phyloP scores from a whole-genome alignment of 345 rosid genomes.

The Eutrema heterophyllum region DNA sequence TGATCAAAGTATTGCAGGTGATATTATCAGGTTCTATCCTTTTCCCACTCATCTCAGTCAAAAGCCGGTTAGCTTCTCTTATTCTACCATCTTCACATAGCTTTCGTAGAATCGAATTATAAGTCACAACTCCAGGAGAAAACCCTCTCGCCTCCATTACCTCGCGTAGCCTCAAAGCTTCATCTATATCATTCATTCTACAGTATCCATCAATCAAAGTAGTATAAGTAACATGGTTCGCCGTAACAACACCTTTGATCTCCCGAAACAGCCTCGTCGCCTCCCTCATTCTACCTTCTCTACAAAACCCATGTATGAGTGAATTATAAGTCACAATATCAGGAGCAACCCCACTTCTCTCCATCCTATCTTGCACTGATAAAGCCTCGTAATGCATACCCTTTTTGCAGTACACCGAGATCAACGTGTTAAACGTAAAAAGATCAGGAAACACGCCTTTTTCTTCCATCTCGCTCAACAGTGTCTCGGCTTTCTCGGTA shows the following conservation, averaged over 20 bases:
- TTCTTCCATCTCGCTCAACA: constrained; percentile 76
- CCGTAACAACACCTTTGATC: constrained; percentile 48
- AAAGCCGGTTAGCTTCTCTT: constrained; percentile 67
- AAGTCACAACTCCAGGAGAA: constrained; percentile 66
- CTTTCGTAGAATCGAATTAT: constrained; percentile 72
- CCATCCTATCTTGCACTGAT: constrained; percentile 82
- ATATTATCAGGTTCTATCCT: constrained; percentile 73
- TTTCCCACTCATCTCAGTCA: constrained; percentile 76
- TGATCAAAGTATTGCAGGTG: constrained; percentile 85
- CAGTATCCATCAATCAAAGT: constrained; percentile 91
- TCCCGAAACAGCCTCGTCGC: constrained; percentile 70
- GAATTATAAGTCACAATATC: constrained; percentile 82
- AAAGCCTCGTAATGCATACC: constrained; percentile 94
- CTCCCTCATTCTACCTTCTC: constrained; percentile 96
- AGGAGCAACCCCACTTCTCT: constrained; percentile 55
- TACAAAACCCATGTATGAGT: constrained; percentile 64
- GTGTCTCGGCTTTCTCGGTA: constrained; percentile 57
- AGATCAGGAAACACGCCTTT: constrained; percentile 57
- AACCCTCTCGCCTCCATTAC: constrained; percentile 72
- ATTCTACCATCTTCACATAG: constrained; percentile 80
- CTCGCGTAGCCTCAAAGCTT: constrained; percentile 66
- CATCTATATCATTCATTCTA: constrained; percentile 63
- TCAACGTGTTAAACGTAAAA: constrained; percentile 72
- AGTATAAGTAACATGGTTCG: constrained; percentile 73
- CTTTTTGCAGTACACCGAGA: constrained; percentile 70